Conservation (phyloP, 202 grass and related monocot genomes). For the Tripidium arundinaceum region DNA sequence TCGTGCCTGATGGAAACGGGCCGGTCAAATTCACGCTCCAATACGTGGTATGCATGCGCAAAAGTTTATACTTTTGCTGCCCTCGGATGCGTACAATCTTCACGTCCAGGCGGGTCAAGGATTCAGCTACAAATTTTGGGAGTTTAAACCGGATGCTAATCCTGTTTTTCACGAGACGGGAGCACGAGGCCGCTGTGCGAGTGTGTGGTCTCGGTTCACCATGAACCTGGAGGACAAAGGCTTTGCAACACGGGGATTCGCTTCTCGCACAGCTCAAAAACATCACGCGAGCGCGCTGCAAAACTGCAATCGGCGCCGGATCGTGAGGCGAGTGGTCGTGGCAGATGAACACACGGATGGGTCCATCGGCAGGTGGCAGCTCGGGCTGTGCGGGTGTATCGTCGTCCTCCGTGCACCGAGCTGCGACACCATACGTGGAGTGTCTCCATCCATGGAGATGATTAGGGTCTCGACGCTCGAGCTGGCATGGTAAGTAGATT, state of each 20-base stretch:
- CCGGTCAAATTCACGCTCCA: not conserved
- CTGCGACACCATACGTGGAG: not conserved
- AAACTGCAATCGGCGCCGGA: not conserved
- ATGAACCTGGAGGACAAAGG: not conserved
- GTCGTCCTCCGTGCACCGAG: not conserved
- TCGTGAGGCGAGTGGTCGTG: not conserved
- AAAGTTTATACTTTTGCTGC: not conserved
- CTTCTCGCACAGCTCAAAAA: not conserved
- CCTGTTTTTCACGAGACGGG: not conserved
- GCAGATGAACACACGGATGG: not conserved
- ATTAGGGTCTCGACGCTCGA: not conserved
- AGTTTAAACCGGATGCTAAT: not conserved
- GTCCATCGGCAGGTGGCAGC: too few relatives aligned
- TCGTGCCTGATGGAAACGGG: not conserved
- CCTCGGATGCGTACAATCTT: not conserved
- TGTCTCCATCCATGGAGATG: not conserved
- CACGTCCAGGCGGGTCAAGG: not conserved
- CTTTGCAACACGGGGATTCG: not conserved
- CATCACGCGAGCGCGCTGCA: not conserved
- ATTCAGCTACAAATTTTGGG: not conserved
- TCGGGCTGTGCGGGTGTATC: not conserved
- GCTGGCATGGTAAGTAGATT: not conserved
- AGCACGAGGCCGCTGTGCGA: not conserved
- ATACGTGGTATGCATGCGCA: not conserved
- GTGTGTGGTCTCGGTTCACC: conserved; percentile 36